These are phyloP conservation scores for Talaromyces sp. DNA, from an alignment of 2,329 filamentous ascomycete genomes.

Conservation along the genomic window DNA sequence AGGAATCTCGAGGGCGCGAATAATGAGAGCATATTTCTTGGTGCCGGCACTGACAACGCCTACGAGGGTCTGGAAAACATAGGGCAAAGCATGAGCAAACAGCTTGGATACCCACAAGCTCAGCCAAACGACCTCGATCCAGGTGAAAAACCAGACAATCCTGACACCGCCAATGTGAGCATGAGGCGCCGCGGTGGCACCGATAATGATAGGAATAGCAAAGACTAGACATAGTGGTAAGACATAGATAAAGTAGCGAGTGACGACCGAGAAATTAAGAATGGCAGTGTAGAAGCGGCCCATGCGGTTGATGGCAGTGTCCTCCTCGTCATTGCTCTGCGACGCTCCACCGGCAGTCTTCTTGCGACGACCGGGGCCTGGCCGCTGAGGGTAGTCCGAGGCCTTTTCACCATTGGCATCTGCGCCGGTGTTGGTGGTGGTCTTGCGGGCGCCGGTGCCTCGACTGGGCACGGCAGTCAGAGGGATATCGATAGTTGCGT, in stretches of 20 bases:
- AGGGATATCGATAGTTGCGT: constrained; percentile 58
- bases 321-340: constrained; percentile 44
- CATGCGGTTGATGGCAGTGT: constrained; percentile 56
- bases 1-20: constrained; percentile 56
- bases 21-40: constrained; percentile 57
- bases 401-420: constrained; percentile 27
- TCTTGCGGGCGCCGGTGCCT: constrained; percentile 39
- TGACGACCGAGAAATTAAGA: constrained; percentile 58
- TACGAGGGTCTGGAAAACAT: constrained; percentile 55
- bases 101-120: constrained; percentile 60
- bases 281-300: constrained; percentile 58
- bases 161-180: constrained; percentile 52
- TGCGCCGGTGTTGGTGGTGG: constrained; percentile 22
- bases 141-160: constrained; percentile 59
- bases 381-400: not conserved
- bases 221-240: constrained; percentile 53
- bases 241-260: constrained; percentile 60
- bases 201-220: constrained; percentile 59
- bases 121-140: constrained; percentile 62
- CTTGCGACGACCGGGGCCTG: constrained; percentile 29
- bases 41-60: constrained; percentile 62
- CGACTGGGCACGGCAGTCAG: constrained; percentile 51
- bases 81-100: constrained; percentile 54
- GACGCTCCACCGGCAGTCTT: constrained; percentile 27
- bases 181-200: constrained; percentile 45